Evolutionary conservation across 2,329 filamentous ascomycete species (phyloP).

Genomic region (Ophiostoma pallidulum): DNA sequence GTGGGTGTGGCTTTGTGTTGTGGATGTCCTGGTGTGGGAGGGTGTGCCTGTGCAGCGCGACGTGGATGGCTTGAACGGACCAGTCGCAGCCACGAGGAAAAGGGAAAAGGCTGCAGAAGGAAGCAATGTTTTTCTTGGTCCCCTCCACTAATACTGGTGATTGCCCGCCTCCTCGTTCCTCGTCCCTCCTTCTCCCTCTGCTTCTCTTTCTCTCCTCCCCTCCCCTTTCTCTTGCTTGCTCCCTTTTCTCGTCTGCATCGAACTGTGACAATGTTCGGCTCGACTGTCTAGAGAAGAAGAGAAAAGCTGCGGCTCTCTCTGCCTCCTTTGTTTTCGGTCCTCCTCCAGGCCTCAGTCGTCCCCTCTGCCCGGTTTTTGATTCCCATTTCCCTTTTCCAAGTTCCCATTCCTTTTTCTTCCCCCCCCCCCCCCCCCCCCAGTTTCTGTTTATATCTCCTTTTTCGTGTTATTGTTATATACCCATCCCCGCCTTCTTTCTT

Average conservation of each 20-base stretch:
- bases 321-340: too few species aligned
- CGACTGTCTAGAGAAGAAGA: slow-evolving; percentile 42
- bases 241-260: slow-evolving; percentile 27
- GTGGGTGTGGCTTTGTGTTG: not conserved
- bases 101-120: slow-evolving; percentile 1
- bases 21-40: not conserved
- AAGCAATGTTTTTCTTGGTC: not conserved
- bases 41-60: not conserved
- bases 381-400: not conserved
- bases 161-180: not conserved
- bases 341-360: slow-evolving; percentile 20
- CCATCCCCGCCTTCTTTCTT: too few species aligned
- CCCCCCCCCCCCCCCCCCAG: not conserved
- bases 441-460: slow-evolving; percentile 17
- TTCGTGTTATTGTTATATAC: slow-evolving; percentile 14
- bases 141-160: not conserved
- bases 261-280: slow-evolving; percentile 47
- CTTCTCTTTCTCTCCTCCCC: not conserved
- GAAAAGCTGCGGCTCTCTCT: slow-evolving; percentile 22
- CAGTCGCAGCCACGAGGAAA: slow-evolving; percentile 2
- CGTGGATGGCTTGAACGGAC: slow-evolving; percentile 3
- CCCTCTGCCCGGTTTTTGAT: slow-evolving; percentile 9
- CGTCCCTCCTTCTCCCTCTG: slow-evolving; percentile 24
- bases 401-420: not conserved
- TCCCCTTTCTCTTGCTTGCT: slow-evolving; percentile 10